phyloP scores from a whole-genome alignment of 2,329 filamentous ascomycete genomes.

The Chrysoporthe cubensis region DNA sequence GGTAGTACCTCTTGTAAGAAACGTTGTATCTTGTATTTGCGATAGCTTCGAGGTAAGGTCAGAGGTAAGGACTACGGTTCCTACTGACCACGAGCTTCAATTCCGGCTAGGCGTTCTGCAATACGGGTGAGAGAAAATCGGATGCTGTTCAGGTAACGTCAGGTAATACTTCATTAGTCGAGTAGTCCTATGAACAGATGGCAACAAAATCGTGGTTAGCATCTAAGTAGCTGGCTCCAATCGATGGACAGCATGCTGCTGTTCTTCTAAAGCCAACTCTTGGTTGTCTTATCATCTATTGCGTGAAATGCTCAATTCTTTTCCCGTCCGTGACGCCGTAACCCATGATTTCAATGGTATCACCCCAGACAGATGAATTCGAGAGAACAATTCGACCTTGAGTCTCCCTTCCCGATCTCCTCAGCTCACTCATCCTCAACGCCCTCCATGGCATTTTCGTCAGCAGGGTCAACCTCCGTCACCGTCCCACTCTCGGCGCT shows the following conservation, averaged over 20 bases:
- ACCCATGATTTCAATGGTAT: slow-evolving; percentile 25
- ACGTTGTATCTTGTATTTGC: slow-evolving; percentile 22
- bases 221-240: background rate
- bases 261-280: background rate
- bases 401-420: background rate
- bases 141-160: background rate
- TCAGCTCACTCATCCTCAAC: slow-evolving; percentile 33
- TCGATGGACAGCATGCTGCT: slow-evolving; percentile 15
- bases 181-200: background rate
- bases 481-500: slow-evolving; percentile 61
- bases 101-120: slow-evolving; percentile 14
- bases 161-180: background rate
- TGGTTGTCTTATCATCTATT: background rate
- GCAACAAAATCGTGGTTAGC: background rate
- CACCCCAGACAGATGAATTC: slow-evolving; percentile 7
- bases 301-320: slow-evolving; percentile 1
- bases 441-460: slow-evolving; percentile 35
- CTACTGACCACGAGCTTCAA: slow-evolving; percentile 33
- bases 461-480: slow-evolving; percentile 55
- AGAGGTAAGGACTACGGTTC: slow-evolving; percentile 37
- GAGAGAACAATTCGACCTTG: background rate
- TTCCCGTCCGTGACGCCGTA: slow-evolving; percentile 24
- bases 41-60: slow-evolving; percentile 36
- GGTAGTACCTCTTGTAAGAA: slow-evolving; percentile 28
- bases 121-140: background rate